Base-by-base conservation (phyloP, 2,329 filamentous ascomycete genomes). In the Hymenoscyphus linearis region DNA sequence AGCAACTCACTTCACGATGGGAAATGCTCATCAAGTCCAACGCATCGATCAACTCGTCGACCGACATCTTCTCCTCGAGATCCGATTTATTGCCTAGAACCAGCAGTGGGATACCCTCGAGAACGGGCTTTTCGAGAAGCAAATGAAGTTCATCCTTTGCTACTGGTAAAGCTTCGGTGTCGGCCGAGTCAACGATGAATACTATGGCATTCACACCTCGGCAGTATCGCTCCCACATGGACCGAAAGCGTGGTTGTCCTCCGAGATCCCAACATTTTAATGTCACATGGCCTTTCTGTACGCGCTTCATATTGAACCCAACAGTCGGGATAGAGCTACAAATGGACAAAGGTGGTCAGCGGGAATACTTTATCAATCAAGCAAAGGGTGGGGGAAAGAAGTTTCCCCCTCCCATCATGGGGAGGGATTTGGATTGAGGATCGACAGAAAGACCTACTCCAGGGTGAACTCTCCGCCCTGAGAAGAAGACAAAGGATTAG, bases 141-240 rank as follows among this genome's bases (percentile, higher is more conserved):
- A 90, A 83, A 76, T 97, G 95, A 61, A 99, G 86, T 76, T 98
- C 95, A 68, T 98, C 92, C 71, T 89, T 90, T 57, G 95, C 95
- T 64, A 91, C 85, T 9, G 91, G 88, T 62, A 98, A 82, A 61
- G 91, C 85, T 58, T 85, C 84, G 66, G 83, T 82, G 76, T 99
- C 95, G 68, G 93, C 92, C 67, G 96, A 96, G 75, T 99, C 95
- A 72, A 98, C 93, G 74, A 99, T 96, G 78, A 97, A 99, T 67
- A 99, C 90, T 69, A 99, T 97, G 69, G 93, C 93, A 78, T 96
- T 96, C 69, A 98, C 95, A 58, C 92, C 95, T 66, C 93, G 91
- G 78, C 95, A 98, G 76, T 99, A 99, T 73, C 95, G 84, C 81
- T 99, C 95, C 95, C 95, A 99, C 95, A 99, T 99, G 69, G 91